Conservation (phyloP, 1,284 basidiomycete genomes). For the Xerocomus minutiporus region DNA sequence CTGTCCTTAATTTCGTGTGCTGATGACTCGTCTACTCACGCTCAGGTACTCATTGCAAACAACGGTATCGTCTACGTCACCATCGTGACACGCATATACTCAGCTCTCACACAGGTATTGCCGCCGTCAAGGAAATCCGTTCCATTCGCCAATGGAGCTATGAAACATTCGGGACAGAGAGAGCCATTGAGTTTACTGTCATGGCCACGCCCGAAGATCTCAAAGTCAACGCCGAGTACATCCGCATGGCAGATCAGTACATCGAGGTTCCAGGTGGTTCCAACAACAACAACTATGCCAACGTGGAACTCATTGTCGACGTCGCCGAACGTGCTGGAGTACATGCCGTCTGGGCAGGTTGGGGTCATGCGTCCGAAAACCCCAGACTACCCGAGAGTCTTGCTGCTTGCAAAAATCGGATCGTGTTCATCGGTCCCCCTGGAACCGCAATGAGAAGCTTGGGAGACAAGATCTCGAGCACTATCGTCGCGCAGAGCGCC, state of each 20-base stretch:
- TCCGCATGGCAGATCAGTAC: constrained; percentile 99
- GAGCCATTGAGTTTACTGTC: constrained; percentile 96
- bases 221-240: constrained; percentile 99
- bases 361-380: constrained; percentile 99
- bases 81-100: constrained; percentile 20
- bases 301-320: constrained; percentile 98
- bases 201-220: constrained; percentile 99
- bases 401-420: constrained; percentile 88
- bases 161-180: constrained; percentile 96
- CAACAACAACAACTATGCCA: constrained; percentile 99
- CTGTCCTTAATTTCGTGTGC: background rate
- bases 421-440: constrained; percentile 98
- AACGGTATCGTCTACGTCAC: constrained; percentile 58
- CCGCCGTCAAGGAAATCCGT: constrained; percentile 98
- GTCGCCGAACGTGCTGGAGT: constrained; percentile 96
- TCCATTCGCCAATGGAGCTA: constrained; percentile 99
- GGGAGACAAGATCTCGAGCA: constrained; percentile 99
- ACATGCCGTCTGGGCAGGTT: constrained; percentile 99
- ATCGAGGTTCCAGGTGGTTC: constrained; percentile 97
- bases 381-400: constrained; percentile 96
- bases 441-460: constrained; percentile 99
- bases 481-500: constrained; percentile 97
- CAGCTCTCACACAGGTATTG: constrained; percentile 66
- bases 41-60: constrained; percentile 91
- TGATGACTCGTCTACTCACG: constrained; percentile 9